Evolutionary conservation across 495 filamentous ascomycete genomes (phyloP), one percentile per base, ranked within the genome.

Genomic region (Penicillium verhagenii): DNA sequence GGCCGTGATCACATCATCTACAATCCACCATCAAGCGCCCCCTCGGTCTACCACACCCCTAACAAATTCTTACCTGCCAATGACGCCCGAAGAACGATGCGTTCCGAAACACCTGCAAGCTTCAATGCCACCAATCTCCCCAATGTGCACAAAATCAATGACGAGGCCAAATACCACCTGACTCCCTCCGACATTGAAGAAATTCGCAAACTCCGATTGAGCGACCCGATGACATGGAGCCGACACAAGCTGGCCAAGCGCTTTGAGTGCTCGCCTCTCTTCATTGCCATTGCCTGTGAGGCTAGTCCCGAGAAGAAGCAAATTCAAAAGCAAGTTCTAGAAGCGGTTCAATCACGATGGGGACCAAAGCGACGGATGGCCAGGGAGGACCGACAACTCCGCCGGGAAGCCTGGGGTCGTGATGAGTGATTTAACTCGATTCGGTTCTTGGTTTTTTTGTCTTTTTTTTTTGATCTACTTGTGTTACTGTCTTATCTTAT

Each of bases 21-120:
- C 86, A 97, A 97, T 74, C 94, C 94, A 38, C 94, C 94, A 6
- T 87, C 92, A n/a, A 84, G 90, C 28, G 81, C 83, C 0, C 82
- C 95, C 2, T 89, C 84, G 18, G 86, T 92, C 29, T 90, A 86
- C 69, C 83, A 95, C 68, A 98, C 94, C 3, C 94, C 94, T 26
- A 77, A 83, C 52, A 92, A 90, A 58, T 98, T 98, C 76, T 85
- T 98, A 14, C 95, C 94, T 25, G 74, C 77, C 56, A 74, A 78
- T 54, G 95, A 98, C 74, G 81, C 81, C 7, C 86, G 93, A 25
- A 83, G 85, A 52, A 70, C 72, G 46, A 72, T 91, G 56, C 72
- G 75, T 16, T 47, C 64, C 19, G 69, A 72, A 26, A 38, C 59
- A 9, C 35, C 63, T 11, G 21, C 53, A 16, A 55, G 61, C 6